Evolutionary conservation across 768 basidiomycete species (phyloP).

Genomic region (Leccinellum rugosiceps): DNA sequence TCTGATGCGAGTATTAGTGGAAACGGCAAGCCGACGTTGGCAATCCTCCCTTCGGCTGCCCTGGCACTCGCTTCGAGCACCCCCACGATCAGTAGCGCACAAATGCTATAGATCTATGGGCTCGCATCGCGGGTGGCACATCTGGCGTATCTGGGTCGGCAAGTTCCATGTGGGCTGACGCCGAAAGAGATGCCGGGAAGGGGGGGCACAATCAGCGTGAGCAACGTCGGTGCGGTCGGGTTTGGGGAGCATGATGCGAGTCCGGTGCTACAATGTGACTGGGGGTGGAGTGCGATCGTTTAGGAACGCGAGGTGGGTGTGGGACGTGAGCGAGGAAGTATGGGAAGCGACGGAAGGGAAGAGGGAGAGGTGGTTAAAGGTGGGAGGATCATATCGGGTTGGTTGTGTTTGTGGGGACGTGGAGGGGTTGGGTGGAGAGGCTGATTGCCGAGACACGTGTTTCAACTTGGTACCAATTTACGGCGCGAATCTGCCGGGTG

Average conservation of each 20-base stretch:
- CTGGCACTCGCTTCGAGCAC: slow-evolving; percentile 77
- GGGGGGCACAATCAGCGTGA: slow-evolving; percentile 37
- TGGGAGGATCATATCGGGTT: slow-evolving; percentile 87
- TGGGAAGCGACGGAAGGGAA: slow-evolving; percentile 11
- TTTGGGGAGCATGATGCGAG: slow-evolving; percentile 64
- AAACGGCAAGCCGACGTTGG: slow-evolving; percentile 58
- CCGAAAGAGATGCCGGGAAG: slow-evolving; percentile 43
- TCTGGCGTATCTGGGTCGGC: background rate
- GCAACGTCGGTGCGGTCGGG: slow-evolving; percentile 73
- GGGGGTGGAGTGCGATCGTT: slow-evolving; percentile 90
- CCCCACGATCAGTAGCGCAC: slow-evolving; percentile 32
- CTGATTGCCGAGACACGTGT: too few relatives aligned
- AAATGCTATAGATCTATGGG: too few relatives aligned
- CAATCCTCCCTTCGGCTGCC: slow-evolving; percentile 71
- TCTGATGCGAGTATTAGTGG: slow-evolving; percentile 8
- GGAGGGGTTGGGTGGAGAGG: slow-evolving; percentile 33
- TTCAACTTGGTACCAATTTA: too few relatives aligned
- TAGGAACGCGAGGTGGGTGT: slow-evolving; percentile 74
- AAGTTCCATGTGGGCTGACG: slow-evolving; percentile 1
- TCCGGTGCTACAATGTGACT: slow-evolving; percentile 74
- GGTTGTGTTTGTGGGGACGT: slow-evolving; percentile 83
- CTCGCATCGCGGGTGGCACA: slow-evolving; percentile 48
- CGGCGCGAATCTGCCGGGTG: too few relatives aligned
- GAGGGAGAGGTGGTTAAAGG: slow-evolving; percentile 53
- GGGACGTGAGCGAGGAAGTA: slow-evolving; percentile 55